phyloP scores from a whole-genome alignment of 345 rosid genomes.

The Populus nigra region DNA sequence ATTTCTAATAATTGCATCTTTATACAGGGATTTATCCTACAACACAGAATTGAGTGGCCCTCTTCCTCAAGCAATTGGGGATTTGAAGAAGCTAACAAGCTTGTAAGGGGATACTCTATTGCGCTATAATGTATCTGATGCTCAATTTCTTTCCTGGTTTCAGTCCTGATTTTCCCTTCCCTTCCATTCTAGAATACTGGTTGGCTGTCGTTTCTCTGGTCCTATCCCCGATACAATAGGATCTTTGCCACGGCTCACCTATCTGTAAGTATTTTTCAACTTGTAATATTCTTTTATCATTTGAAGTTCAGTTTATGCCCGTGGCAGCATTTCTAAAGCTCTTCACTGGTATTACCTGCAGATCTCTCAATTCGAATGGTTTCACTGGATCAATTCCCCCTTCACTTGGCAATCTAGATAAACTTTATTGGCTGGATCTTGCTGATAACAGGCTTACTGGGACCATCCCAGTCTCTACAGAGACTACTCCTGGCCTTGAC shows the following conservation, averaged over 20 bases:
- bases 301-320: background rate
- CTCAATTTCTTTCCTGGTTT: background rate
- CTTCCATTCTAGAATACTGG: conserved; percentile 51
- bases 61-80: conserved; percentile 59
- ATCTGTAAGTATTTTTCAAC: conserved; percentile 50
- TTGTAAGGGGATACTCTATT: conserved; percentile 49
- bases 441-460: conserved; percentile 76
- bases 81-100: conserved; percentile 48
- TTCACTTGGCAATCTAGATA: conserved; percentile 60
- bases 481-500: conserved; percentile 72
- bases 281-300: background rate
- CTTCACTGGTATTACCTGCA: conserved; percentile 30
- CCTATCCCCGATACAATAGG: conserved; percentile 69
- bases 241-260: conserved; percentile 39
- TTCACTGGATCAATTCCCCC: conserved; percentile 73
- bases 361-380: conserved; percentile 70
- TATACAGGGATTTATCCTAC: conserved; percentile 75
- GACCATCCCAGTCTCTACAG: conserved; percentile 69
- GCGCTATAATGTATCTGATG: background rate
- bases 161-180: background rate
- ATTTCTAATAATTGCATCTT: conserved; percentile 19
- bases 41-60: conserved; percentile 60
- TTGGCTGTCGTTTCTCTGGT: conserved; percentile 73
- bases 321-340: background rate
- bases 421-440: conserved; percentile 79